Evolutionary conservation across 176 grass and related monocot genomes (phyloP).

Genomic region (Paspalum notatum): DNA sequence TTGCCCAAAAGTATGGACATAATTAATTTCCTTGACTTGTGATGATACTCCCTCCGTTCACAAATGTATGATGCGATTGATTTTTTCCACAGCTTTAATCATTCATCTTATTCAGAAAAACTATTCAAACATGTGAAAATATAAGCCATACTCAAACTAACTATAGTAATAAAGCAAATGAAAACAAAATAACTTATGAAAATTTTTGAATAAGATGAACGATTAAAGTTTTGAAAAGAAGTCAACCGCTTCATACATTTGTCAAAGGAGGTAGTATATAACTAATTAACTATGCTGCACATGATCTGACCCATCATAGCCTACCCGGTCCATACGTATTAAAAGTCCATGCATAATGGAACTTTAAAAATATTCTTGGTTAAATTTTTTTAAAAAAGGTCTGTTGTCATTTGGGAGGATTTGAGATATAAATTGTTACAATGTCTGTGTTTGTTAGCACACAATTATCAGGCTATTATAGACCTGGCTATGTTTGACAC

Average conservation of each 20-base stretch:
- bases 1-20: slow-evolving; percentile 70
- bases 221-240: too few relatives aligned
- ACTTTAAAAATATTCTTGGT: not conserved
- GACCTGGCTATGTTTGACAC: not conserved
- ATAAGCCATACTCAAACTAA: too few relatives aligned
- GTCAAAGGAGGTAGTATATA: too few relatives aligned
- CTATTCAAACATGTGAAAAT: too few relatives aligned
- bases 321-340: not conserved
- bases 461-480: slow-evolving; percentile 5
- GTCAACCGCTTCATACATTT: too few relatives aligned
- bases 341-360: not conserved
- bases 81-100: too few relatives aligned
- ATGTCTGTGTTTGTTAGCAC: slow-evolving; percentile 15
- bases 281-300: not conserved
- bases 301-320: slow-evolving; percentile 5
- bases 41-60: too few relatives aligned
- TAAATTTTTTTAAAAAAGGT: not conserved
- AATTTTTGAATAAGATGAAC: too few relatives aligned
- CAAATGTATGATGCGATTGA: too few relatives aligned
- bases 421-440: slow-evolving; percentile 10
- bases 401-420: not conserved
- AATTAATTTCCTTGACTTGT: slow-evolving; percentile 14
- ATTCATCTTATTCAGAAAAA: too few relatives aligned
- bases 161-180: too few relatives aligned
- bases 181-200: too few relatives aligned